phyloP scores from a whole-genome alignment of 352 stramenopile species.

The Vaucheria bursata region DNA sequence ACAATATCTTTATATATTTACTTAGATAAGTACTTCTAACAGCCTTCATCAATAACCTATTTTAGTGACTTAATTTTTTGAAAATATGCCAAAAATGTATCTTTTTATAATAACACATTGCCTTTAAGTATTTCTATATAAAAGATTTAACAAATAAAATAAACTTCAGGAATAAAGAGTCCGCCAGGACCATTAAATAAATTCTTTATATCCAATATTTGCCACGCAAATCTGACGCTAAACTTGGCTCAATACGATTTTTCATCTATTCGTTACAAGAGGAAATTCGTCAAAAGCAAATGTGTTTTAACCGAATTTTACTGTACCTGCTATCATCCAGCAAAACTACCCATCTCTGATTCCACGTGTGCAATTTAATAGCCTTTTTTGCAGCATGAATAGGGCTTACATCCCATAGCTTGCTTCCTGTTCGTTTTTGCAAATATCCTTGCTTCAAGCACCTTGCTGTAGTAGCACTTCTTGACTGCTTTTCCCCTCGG shows the following conservation, averaged over 20 bases:
- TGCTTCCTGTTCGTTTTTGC: neutral
- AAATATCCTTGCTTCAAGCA: constrained; percentile 1
- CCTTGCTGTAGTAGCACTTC: neutral
- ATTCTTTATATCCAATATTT: too few relatives aligned
- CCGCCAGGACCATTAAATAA: too few relatives aligned
- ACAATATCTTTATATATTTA: too few relatives aligned
- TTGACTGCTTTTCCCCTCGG: neutral
- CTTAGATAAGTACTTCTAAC: too few relatives aligned
- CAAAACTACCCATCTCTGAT: neutral
- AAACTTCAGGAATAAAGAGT: too few relatives aligned
- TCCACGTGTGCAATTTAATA: constrained; percentile 2
- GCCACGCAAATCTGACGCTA: neutral
- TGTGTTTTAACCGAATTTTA: constrained; percentile 19
- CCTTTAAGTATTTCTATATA: neutral
- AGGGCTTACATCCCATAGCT: neutral
- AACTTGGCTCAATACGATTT: too few relatives aligned
- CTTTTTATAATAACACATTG: too few relatives aligned
- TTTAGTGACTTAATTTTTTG: too few relatives aligned
- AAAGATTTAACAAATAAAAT: neutral
- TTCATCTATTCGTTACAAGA: too few relatives aligned
- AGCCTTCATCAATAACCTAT: too few relatives aligned
- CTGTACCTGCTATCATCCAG: neutral
- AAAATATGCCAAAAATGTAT: too few relatives aligned
- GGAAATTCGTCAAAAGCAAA: too few relatives aligned
- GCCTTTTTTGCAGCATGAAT: neutral